phyloP scores from a whole-genome alignment of 495 filamentous ascomycete species.

The Terfezia boudieri region DNA sequence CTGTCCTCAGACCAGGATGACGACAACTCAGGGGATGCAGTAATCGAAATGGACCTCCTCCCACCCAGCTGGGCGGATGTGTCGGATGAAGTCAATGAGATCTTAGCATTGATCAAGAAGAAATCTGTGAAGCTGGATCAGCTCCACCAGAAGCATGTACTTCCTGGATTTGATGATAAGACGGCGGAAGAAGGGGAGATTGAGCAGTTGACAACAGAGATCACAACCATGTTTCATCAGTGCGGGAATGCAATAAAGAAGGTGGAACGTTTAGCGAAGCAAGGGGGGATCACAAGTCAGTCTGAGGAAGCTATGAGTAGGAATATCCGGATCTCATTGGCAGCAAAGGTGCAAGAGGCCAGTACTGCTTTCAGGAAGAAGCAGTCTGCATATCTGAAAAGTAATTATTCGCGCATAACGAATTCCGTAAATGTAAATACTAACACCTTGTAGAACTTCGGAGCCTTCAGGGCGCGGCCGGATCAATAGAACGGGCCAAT shows the following conservation, averaged over 20 bases:
- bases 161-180: conserved; percentile 93
- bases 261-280: conserved; percentile 59
- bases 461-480: conserved; percentile 43
- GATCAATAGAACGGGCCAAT: conserved; percentile 33
- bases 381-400: conserved; percentile 87
- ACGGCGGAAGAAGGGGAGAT: conserved; percentile 75
- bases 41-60: conserved; percentile 96
- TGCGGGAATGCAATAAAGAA: conserved; percentile 73
- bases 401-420: conserved; percentile 25
- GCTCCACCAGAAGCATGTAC: conserved; percentile 86
- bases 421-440: conserved; percentile 4
- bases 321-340: conserved; percentile 83
- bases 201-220: conserved; percentile 69
- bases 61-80: conserved; percentile 92
- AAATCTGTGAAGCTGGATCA: conserved; percentile 72
- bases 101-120: conserved; percentile 55
- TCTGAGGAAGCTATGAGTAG: conserved; percentile 87
- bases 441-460: conserved; percentile 45
- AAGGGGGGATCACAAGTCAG: conserved; percentile 41
- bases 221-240: conserved; percentile 69
- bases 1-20: conserved; percentile 58
- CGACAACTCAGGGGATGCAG: conserved; percentile 48
- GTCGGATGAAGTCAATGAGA: conserved; percentile 74
- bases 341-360: conserved; percentile 72
- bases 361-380: conserved; percentile 87